Conservation (phyloP, 1,139 yeast genomes). For the Hemisphaericaspora xylofermentans region DNA sequence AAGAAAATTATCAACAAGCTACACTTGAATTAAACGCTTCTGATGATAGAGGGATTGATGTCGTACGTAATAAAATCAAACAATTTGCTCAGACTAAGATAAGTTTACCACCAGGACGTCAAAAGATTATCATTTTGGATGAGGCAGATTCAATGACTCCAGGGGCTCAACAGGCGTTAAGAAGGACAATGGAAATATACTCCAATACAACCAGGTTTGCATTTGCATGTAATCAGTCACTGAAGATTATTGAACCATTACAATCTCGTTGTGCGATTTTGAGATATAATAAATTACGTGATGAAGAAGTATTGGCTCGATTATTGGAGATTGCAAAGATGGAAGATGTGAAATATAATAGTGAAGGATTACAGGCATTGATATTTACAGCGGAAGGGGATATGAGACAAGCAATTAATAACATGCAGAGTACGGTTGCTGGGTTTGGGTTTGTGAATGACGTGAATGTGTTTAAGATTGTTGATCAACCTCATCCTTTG, state of each 20-base stretch:
- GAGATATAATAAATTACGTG: slow-evolving; percentile 76
- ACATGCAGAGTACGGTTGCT: slow-evolving; percentile 88
- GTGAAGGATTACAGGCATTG: slow-evolving; percentile 90
- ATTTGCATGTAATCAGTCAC: slow-evolving; percentile 93
- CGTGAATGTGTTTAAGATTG: slow-evolving; percentile 90
- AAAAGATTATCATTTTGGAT: slow-evolving; percentile 86
- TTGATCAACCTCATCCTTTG: slow-evolving; percentile 94
- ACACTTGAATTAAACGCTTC: slow-evolving; percentile 73
- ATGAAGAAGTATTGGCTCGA: slow-evolving; percentile 80
- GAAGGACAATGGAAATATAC: slow-evolving; percentile 96
- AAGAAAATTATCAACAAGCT: slow-evolving; percentile 67
- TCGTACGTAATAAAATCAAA: slow-evolving; percentile 47
- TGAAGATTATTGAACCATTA: slow-evolving; percentile 92
- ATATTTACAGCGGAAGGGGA: slow-evolving; percentile 98
- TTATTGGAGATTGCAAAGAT: slow-evolving; percentile 66
- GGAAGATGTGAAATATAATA: slow-evolving; percentile 76
- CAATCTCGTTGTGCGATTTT: slow-evolving; percentile 96
- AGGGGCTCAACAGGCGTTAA: slow-evolving; percentile 95
- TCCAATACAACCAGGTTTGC: slow-evolving; percentile 95
- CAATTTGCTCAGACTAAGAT: slow-evolving; percentile 76
- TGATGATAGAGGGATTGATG: slow-evolving; percentile 52
- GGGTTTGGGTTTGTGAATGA: slow-evolving; percentile 91
- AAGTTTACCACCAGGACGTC: slow-evolving; percentile 52
- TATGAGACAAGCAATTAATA: slow-evolving; percentile 97
- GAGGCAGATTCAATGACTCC: slow-evolving; percentile 99